A percentile compares a stretch with the other conserved stretches of the same genome.
phyloP scores from a whole-genome alignment of 1,139 yeast genomes.

The Sugiyamaella grinbergsii region DNA sequence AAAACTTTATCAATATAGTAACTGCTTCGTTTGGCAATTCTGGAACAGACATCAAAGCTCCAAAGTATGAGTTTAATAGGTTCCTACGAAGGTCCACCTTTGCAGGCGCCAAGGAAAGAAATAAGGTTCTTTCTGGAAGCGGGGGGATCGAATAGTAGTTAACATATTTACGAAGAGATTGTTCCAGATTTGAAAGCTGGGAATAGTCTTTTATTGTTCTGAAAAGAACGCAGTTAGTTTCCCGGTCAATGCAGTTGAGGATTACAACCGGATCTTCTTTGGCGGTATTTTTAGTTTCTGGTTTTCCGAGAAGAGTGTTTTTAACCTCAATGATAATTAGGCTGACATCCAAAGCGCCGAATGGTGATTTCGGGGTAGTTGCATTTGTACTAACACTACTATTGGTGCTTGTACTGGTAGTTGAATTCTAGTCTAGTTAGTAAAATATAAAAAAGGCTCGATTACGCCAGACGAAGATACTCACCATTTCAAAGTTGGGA shows the following conservation, averaged over 20 bases:
- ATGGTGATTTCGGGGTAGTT: constrained; percentile 10
- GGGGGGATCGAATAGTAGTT: constrained; percentile 57
- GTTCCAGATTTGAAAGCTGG: constrained; percentile 59
- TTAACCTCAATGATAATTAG: constrained; percentile 63
- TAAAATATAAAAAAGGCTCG: not conserved
- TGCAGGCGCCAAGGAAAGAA: constrained; percentile 60
- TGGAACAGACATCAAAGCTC: constrained; percentile 58
- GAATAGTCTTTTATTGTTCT: constrained; percentile 61
- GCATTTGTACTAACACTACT: not conserved
- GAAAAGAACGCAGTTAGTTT: constrained; percentile 68
- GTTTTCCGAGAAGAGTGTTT: constrained; percentile 52
- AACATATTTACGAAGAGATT: constrained; percentile 51
- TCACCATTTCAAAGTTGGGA: constrained; percentile 3
- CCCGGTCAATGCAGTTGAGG: constrained; percentile 61
- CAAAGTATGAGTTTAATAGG: constrained; percentile 61
- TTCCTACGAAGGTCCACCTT: constrained; percentile 65
- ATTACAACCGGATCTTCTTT: constrained; percentile 62
- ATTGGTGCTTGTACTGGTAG: not conserved
- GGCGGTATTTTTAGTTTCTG: constrained; percentile 35
- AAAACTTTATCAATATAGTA: constrained; percentile 59
- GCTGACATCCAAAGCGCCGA: constrained; percentile 42
- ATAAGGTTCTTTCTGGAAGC: constrained; percentile 60
- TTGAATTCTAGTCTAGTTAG: constrained; percentile 3
- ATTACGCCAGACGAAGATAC: not conserved
- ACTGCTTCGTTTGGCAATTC: constrained; percentile 57